Base-by-base conservation (phyloP, 306 rosid genomes). In the Fragaria nilgerrensis region DNA sequence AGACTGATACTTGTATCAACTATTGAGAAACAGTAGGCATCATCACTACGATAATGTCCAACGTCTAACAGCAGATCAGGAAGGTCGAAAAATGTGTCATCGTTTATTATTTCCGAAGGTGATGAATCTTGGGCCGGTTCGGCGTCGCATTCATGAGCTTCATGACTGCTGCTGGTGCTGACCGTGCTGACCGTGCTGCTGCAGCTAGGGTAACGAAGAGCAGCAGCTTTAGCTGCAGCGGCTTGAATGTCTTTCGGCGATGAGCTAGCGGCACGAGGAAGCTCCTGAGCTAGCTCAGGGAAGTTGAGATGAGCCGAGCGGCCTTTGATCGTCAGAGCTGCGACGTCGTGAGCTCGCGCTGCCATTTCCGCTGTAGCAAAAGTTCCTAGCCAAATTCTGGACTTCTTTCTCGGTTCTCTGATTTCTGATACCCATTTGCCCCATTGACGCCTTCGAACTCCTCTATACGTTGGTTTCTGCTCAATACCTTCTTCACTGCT, bases 391-490 rank as follows among this genome's bases (percentile, higher is more conserved):
- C 97, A 92, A 15, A 92, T 92, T 80, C 96, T 79, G 1, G 96
- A 88, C 75, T 90, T 92, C 79, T 90, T 92, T 64, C 72, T 87
- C 5, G 97, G 97, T 64, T 92, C 93, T 71, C 97, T 82, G 58
- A 92, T 90, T 77, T 92, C 96, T 0, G 96, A 92, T 0, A 90
- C 97, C 96, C 96, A 92, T 79, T 87, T 92, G 0, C 96, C 97
- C 93, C 92, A 90, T 9, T 86, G 83, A 7, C 97, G 89, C 90
- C 83, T 88, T 75, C 96, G 82, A 29, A 92, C 97, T 1, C 97
- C 97, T 0, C 96, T 86, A 34, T 84, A 92, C 13, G 83, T 83
- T 9, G 92, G 89, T 34, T 87, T 86, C 47, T 43, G 58, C 5
- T 71, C 8, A n/a, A 13, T 8, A 20, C 29, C 25, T 20, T 20